Evolutionary conservation across 768 basidiomycete genomes (phyloP).

Genomic region (Pleurotus eryngii): DNA sequence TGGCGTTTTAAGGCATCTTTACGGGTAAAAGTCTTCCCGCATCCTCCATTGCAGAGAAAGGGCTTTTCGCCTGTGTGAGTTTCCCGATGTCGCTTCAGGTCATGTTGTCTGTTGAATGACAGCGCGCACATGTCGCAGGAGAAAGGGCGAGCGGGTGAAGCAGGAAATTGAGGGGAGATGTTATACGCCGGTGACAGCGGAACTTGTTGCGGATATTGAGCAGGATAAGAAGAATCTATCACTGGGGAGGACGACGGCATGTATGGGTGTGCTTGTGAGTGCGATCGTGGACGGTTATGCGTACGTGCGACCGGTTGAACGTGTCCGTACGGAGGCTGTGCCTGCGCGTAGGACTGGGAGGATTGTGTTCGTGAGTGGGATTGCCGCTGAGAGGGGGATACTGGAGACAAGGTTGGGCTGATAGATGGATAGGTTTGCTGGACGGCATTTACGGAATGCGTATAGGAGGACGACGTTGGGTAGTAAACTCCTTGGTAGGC

Average conservation of each 20-base stretch:
- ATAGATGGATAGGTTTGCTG: constrained; percentile 19
- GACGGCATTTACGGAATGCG: constrained; percentile 6
- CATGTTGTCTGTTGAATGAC: constrained; percentile 84
- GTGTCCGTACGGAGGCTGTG: constrained; percentile 14
- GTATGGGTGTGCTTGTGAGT: constrained; percentile 34
- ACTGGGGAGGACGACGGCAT: constrained; percentile 14
- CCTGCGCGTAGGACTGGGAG: constrained; percentile 35
- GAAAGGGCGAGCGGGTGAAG: constrained; percentile 60
- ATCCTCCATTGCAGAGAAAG: constrained; percentile 78
- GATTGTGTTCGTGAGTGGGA: constrained; percentile 30
- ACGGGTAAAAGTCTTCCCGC: constrained; percentile 83
- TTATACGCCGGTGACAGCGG: constrained; percentile 33
- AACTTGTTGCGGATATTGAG: constrained; percentile 31
- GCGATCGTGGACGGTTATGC: constrained; percentile 36
- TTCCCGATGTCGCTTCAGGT: constrained; percentile 80
- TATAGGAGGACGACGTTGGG: constrained; percentile 7
- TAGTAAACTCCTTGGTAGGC: constrained; percentile 20
- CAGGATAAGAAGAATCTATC: constrained; percentile 14
- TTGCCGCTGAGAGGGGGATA: constrained; percentile 29
- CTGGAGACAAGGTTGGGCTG: constrained; percentile 25
- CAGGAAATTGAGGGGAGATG: constrained; percentile 48
- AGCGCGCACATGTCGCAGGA: constrained; percentile 71
- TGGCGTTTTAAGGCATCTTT: constrained; percentile 86
- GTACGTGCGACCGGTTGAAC: constrained; percentile 22
- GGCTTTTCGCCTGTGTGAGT: constrained; percentile 87